A percentile compares a stretch with the other conserved stretches of the same genome.
Conservation (phyloP, 805 yeast genomes). For the Myxozyma neglecta region DNA sequence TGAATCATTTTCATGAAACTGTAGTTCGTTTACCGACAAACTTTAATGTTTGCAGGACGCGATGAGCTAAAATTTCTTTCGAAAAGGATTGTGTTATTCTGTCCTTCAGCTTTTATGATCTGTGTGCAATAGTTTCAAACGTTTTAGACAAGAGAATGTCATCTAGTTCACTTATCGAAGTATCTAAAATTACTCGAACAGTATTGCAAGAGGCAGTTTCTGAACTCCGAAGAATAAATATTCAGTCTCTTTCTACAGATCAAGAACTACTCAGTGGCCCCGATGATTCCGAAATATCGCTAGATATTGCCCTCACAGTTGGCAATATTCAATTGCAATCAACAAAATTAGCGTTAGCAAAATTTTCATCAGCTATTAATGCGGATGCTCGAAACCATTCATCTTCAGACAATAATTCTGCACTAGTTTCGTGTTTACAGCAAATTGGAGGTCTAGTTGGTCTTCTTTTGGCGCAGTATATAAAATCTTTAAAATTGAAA, state of each 20-base stretch:
- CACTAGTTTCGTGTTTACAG: conserved; percentile 8
- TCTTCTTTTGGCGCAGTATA: conserved; percentile 3
- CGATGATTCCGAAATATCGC: neutral
- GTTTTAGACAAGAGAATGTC: neutral
- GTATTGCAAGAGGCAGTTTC: neutral
- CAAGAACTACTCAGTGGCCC: neutral
- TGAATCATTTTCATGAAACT: neutral
- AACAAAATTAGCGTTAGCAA: conserved; percentile 24
- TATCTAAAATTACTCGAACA: neutral
- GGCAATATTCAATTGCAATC: conserved; percentile 22
- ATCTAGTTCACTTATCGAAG: neutral
- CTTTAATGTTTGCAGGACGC: neutral
- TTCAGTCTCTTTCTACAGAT: neutral
- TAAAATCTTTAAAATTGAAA: neutral
- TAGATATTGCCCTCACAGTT: conserved; percentile 10
- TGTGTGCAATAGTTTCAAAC: neutral
- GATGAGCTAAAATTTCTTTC: too few species aligned
- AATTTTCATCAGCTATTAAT: conserved; percentile 8
- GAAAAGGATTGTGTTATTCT: neutral
- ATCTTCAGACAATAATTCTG: neutral
- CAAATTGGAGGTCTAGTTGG: conserved; percentile 10
- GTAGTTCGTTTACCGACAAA: neutral
- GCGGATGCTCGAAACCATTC: conserved; percentile 9
- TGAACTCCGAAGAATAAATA: neutral
- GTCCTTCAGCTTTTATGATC: neutral